phyloP scores from a whole-genome alignment of 306 rosid species.

The Prunus davidiana region DNA sequence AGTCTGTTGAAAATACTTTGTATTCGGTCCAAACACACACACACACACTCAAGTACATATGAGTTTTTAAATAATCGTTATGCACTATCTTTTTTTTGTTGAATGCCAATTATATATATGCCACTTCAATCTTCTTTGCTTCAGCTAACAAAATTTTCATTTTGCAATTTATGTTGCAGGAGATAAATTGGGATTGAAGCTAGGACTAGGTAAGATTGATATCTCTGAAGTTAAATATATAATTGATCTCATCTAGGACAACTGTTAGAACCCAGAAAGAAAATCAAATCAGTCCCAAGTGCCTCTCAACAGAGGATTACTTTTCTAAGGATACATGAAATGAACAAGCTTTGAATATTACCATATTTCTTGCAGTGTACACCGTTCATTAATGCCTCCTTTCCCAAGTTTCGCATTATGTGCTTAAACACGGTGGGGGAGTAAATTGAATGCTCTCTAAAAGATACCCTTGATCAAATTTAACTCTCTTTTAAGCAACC shows the following conservation, averaged over 20 bases:
- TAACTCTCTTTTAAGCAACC: neutral
- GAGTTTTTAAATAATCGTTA: neutral
- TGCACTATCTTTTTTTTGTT: neutral
- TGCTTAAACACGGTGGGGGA: neutral
- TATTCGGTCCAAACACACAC: neutral
- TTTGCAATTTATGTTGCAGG: conserved; percentile 26
- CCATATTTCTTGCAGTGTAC: neutral
- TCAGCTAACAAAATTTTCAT: neutral
- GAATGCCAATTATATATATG: too few relatives aligned
- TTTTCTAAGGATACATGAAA: neutral
- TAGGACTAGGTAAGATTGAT: conserved; percentile 43
- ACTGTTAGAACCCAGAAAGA: neutral
- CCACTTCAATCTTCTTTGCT: neutral
- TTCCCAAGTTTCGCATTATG: too few relatives aligned
- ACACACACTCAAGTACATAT: neutral
- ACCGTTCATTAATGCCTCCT: too few relatives aligned
- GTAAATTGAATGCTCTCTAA: neutral
- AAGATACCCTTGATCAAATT: neutral
- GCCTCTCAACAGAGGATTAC: neutral
- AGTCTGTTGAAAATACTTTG: neutral
- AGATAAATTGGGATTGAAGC: neutral
- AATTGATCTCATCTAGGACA: neutral
- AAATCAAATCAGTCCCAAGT: neutral
- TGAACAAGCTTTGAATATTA: neutral
- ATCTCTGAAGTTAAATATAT: neutral